Base-by-base conservation (phyloP, 495 filamentous ascomycete genomes). In the Aspergillus haitiensis region DNA sequence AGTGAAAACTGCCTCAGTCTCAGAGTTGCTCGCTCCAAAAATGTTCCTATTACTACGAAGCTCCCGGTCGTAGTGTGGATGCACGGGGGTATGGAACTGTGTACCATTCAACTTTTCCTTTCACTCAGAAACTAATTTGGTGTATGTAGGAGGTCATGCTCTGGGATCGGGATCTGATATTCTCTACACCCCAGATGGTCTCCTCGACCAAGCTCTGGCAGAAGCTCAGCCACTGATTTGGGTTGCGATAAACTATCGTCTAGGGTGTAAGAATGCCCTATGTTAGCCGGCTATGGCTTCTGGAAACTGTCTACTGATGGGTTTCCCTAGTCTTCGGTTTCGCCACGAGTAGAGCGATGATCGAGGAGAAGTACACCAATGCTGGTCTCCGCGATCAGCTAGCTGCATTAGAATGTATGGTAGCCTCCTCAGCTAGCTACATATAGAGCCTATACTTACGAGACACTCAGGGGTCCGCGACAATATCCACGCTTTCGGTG, bases 191-290 rank as follows among this genome's bases (percentile, higher is more conserved):
- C 75, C 77, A 2, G 75, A 79, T 63, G 75, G 72, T n/a, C 56
- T 80, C 32, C 66, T 80, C 3, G 55, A 61, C 27, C 66, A 75
- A 47, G 70, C 75, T 34, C 53, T 67, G 35, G 63, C 50, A 44
- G 74, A 75, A 54, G 72, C 67, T 5, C 66, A 70, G 33, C 72
- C 72, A 0, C 58, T 77, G 18, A 70, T 79, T 16, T 72, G 70
- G 40, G 77, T 81, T 13, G 70, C 55, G 2, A 73, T 81, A 56
- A 78, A 77, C 40, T 80, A 79, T 64, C 72, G 77, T 16, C 61
- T 79, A 3, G 75, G 77, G 32, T 54, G 60, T 62, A 62, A 58
- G 49, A 31, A n/a, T 13, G 13, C 1, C 32, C 16, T n/a, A 27
- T 27, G 21, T 27, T 27, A 27, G 21, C 21, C 21, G 21, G 21